Evolutionary conservation across 768 basidiomycete species (phyloP).

Genomic region (Xerocomellus dryophilus): DNA sequence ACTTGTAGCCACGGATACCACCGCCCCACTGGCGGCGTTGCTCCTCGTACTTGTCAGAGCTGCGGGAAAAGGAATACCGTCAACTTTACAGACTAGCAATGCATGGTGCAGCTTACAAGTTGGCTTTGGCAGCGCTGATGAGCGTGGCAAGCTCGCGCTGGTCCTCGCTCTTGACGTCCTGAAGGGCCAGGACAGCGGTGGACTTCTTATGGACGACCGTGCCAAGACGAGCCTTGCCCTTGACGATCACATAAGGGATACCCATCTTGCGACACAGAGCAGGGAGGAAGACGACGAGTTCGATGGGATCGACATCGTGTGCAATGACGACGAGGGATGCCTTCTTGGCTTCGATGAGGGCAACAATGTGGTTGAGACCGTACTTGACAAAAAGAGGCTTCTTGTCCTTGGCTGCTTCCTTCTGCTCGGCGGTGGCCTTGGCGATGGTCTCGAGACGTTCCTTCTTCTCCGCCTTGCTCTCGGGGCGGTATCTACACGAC

Average conservation of each 20-base stretch:
- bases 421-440: conserved; percentile 75
- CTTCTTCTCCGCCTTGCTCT: conserved; percentile 97
- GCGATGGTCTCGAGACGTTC: conserved; percentile 79
- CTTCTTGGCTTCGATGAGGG: conserved; percentile 96
- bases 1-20: conserved; percentile 93
- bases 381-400: conserved; percentile 96
- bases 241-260: conserved; percentile 97
- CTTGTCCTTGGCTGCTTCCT: conserved; percentile 77
- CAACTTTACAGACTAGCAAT: neutral
- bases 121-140: conserved; percentile 91
- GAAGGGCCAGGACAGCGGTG: conserved; percentile 83
- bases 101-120: conserved; percentile 66
- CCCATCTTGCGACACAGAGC: conserved; percentile 99
- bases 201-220: conserved; percentile 99
- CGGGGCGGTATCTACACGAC: conserved; percentile 64
- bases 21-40: conserved; percentile 92
- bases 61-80: conserved; percentile 24
- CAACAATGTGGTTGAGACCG: conserved; percentile 95
- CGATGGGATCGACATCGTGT: conserved; percentile 98
- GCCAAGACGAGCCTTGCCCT: conserved; percentile 97
- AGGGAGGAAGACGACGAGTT: conserved; percentile 97
- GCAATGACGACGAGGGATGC: conserved; percentile 93
- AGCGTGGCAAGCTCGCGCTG: conserved; percentile 89
- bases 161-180: conserved; percentile 95
- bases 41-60: conserved; percentile 92